Evolutionary conservation across 2,329 filamentous ascomycete genomes (phyloP).

Genomic region (Fusarium pininemorale): DNA sequence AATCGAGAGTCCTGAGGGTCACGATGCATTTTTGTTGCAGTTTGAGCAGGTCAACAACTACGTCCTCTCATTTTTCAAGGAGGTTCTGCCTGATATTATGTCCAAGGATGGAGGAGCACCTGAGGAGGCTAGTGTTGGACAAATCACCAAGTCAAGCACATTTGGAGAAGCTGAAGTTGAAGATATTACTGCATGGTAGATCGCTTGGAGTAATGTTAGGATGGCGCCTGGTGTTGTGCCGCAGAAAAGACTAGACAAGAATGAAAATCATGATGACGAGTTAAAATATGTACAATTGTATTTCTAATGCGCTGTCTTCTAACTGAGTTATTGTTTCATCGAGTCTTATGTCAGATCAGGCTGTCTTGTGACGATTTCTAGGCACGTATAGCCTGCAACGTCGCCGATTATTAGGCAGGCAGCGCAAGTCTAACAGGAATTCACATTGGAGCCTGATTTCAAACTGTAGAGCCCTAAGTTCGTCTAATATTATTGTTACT

Average conservation of each 20-base stretch:
- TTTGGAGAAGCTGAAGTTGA: conserved; percentile 97
- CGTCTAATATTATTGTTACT: not conserved
- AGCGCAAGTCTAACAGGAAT: not conserved
- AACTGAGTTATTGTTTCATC: not conserved
- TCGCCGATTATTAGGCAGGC: not conserved
- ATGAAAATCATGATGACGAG: not conserved
- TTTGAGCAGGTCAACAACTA: conserved; percentile 97
- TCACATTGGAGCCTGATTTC: not conserved
- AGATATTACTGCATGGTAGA: conserved; percentile 93
- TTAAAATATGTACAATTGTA: not conserved
- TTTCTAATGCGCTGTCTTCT: not conserved
- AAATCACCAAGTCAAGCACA: conserved; percentile 84
- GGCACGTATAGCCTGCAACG: not conserved
- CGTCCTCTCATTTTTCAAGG: conserved; percentile 82
- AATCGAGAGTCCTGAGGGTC: conserved; percentile 93
- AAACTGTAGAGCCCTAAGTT: not conserved
- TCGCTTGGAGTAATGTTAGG: not conserved
- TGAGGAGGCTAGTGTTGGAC: conserved; percentile 63
- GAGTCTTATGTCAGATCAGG: not conserved
- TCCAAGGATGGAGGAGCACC: conserved; percentile 61
- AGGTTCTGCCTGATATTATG: conserved; percentile 92
- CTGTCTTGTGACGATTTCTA: not conserved
- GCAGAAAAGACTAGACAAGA: conserved; percentile 5
- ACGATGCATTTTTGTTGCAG: conserved; percentile 95
- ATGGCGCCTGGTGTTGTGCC: not conserved